These are phyloP conservation scores for Hypoxylon trugodes DNA, from an alignment of 495 filamentous ascomycete species.

Conservation along the genomic window DNA sequence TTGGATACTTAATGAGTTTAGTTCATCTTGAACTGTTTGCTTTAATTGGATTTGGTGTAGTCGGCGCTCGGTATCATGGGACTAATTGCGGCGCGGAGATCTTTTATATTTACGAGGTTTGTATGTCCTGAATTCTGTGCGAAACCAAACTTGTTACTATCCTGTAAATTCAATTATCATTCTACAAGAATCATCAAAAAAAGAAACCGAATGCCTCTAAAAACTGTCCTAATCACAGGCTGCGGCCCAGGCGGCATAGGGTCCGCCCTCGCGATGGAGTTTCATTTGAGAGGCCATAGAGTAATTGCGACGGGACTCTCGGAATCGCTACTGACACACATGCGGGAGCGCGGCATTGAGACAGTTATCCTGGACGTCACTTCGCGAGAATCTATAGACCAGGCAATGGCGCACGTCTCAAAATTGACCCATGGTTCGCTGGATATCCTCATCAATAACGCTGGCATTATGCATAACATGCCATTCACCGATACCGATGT, in stretches of 20 bases:
- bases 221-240: constrained; percentile 55
- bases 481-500: constrained; percentile 60
- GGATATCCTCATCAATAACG: constrained; percentile 66
- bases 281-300: constrained; percentile 56
- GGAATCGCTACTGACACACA: constrained; percentile 46
- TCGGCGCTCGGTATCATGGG: no score
- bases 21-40: no score
- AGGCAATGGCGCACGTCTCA: constrained; percentile 38
- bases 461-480: constrained; percentile 53
- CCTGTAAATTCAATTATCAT: no score
- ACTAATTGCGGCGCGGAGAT: no score
- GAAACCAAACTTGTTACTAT: no score
- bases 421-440: constrained; percentile 48
- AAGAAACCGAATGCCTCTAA: constrained; percentile 17
- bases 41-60: no score
- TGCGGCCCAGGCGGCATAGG: constrained; percentile 63
- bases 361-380: constrained; percentile 60
- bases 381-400: constrained; percentile 46
- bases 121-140: no score
- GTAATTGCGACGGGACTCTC: constrained; percentile 66
- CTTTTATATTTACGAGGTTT: no score
- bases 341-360: constrained; percentile 51
- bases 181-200: background rate
- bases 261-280: constrained; percentile 60
- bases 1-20: no score